Base-by-base conservation (phyloP, 1,284 basidiomycete species). In the Microstroma glucosiphilum region DNA sequence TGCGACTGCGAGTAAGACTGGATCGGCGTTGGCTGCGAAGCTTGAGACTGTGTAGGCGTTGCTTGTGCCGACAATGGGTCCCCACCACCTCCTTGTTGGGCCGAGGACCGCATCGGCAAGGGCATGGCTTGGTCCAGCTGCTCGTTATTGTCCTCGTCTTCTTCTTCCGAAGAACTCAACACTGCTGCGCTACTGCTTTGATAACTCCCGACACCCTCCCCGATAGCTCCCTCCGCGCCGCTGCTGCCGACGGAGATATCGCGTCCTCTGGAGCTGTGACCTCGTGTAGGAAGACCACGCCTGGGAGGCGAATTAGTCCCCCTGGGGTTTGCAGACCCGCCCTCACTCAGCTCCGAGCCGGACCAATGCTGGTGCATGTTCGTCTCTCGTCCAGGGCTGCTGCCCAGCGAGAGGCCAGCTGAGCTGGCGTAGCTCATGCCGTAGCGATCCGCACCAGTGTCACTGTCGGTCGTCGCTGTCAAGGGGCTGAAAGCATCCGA, bases 81-180 rank as follows among this genome's bases (percentile, higher is more conserved):
- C 49, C 30, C 25, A 40, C 42, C 23, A 41, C 9, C 43, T 4
- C 15, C 17, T 21, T 48, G 43, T 48, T 48, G 43, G 4, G 43
- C 17, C 17, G 43, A 48, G 15, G 21, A n/a, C 8, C 8, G 26
- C 30, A 40, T 23, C 1, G 73, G 72, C 0, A 76, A 60, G 2
- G 72, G 75, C 73, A 75, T 77, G 8, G 69, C 76, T 42, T 64
- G 71, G 59, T 71, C 74, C 3, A 68, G 73, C 2, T 64, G 57
- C 48, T 77, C 74, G 53, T 74, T 72, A 37, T 73, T 71, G 53
- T 76, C 75, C 26, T 70, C 71, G 30, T 74, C 69, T 19, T 75
- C 75, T 69, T 25, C 72, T 69, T 58, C 73, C 42, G 43, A 57
- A 6, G 51, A 72, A 59, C 71, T 70, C 12, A 71, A 53, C 21